Evolutionary conservation across 2,329 filamentous ascomycete genomes (phyloP).

Genomic region (Colletotrichum eremochloae): DNA sequence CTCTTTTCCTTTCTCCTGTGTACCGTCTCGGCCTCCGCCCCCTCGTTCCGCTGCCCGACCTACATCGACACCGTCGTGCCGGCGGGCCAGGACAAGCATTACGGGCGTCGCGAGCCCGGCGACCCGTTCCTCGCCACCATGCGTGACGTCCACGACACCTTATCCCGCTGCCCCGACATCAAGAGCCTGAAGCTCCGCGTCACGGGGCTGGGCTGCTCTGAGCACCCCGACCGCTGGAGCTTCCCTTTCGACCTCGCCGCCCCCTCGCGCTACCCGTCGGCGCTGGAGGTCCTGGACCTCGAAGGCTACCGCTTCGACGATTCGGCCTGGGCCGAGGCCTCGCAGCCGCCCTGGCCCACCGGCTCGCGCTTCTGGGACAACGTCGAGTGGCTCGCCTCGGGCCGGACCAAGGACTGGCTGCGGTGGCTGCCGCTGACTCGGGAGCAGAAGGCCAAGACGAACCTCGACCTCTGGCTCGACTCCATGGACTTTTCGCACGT

Average conservation of each 20-base stretch:
- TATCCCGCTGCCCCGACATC: constrained; percentile 16
- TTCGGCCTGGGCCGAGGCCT: not conserved
- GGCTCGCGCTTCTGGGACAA: not conserved
- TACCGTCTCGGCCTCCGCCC: not conserved
- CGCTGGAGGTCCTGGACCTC: constrained; percentile 24
- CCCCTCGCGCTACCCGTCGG: not conserved
- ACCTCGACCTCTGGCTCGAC: constrained; percentile 34
- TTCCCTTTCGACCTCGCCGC: constrained; percentile 11
- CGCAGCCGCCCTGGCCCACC: too few species aligned
- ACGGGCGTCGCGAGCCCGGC: constrained; percentile 22
- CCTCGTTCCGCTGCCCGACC: constrained; percentile 5
- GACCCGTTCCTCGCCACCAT: constrained; percentile 24
- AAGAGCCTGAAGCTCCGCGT: constrained; percentile 33
- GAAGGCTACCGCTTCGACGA: constrained; percentile 29
- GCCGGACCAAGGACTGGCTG: constrained; percentile 14
- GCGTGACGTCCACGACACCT: constrained; percentile 18
- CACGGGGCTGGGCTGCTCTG: constrained; percentile 7
- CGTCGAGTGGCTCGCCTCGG: constrained; percentile 4
- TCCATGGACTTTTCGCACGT: constrained; percentile 33
- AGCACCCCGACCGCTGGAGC: constrained; percentile 18
- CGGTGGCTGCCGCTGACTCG: constrained; percentile 3
- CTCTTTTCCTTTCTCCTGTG: not conserved
- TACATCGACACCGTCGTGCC: constrained; percentile 31
- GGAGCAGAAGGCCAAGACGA: constrained; percentile 18
- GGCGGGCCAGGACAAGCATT: not conserved